Evolutionary conservation across 1,139 yeast genomes (phyloP), one percentile per base, ranked within the genome.

Genomic region (Tardiomyces depauwii): DNA sequence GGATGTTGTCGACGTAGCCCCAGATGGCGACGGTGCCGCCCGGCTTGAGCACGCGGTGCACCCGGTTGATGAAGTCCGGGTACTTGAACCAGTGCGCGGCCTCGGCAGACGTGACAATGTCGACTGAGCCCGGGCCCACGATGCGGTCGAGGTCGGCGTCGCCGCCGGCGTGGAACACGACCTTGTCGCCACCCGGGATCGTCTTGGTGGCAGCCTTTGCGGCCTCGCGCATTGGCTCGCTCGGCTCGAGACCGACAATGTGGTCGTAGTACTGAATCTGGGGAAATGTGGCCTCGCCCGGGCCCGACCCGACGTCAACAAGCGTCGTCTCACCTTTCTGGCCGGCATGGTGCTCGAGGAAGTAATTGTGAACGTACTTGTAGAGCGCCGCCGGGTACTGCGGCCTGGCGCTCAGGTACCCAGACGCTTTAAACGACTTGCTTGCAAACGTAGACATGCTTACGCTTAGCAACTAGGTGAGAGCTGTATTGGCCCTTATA

Each of bases 301-400:
- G 82, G 1, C 96, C 96, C 59, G 88, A 80, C 0, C 95, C 96
- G 16, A 84, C 66, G 62, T 87, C 96, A 7, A 85, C 60, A 1
- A 77, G 49, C 1, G 63, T 52, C 1, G 54, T 51, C 0, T 55
- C 47, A n/a, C 66, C 65, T 9, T 53, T 19, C 40, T 23, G 28
- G 18, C 44, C 39, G 2, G 41, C 46, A 6, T 33, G 28, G 33
- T 50, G 50, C 12, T 18, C 6, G 12, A 39, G 44, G 47, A 72
- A 74, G 53, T 73, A 77, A 1, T 58, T 49, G 6, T 62, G 51
- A n/a, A 84, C 55, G 13, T 65, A 56, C 11, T 68, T 55, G 55
- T 72, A 82, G 54, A 83, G 76, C 1, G 70, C 58, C 0, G 62
- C 55, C 0, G 88, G 86, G 55, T 84, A 85, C 2, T 70, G 65